A percentile compares a stretch with the other conserved stretches of the same genome.
Conservation (phyloP, 495 filamentous ascomycete species). For the Daldinia childiae region DNA sequence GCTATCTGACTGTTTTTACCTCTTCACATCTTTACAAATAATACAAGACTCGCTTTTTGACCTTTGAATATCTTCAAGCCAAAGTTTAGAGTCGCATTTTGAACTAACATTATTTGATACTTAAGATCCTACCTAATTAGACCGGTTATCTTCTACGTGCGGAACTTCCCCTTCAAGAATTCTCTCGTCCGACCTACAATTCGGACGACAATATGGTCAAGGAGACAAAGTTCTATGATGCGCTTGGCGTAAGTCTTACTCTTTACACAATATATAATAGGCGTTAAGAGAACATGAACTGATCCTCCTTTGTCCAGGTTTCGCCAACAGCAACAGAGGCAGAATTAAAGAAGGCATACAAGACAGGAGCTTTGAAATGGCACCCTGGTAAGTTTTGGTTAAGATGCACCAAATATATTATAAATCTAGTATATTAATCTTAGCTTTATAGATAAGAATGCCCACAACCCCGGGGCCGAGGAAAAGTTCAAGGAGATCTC, state of each 20-base stretch:
- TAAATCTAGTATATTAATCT: conserved; percentile 35
- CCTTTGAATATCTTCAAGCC: not conserved
- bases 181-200: conserved; percentile 12
- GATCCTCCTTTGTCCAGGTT: conserved; percentile 64
- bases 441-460: conserved; percentile 83
- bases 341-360: conserved; percentile 90
- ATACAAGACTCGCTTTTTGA: conserved; percentile 22
- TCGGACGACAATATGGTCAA: conserved; percentile 77
- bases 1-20: conserved; percentile 31
- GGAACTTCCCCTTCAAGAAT: conserved; percentile 8
- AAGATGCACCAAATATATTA: not conserved
- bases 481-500: conserved; percentile 99
- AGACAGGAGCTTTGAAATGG: conserved; percentile 86
- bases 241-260: conserved; percentile 75
- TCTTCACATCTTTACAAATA: conserved; percentile 16
- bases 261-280: not conserved
- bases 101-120: conserved; percentile 12
- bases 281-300: conserved; percentile 21
- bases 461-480: conserved; percentile 88
- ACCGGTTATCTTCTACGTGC: not conserved
- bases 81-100: conserved; percentile 5
- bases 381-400: conserved; percentile 76
- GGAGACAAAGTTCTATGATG: conserved; percentile 88
- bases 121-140: conserved; percentile 24
- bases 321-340: conserved; percentile 73